Evolutionary conservation across 2,329 filamentous ascomycete species (phyloP).

Genomic region (Aspergillus flavus): DNA sequence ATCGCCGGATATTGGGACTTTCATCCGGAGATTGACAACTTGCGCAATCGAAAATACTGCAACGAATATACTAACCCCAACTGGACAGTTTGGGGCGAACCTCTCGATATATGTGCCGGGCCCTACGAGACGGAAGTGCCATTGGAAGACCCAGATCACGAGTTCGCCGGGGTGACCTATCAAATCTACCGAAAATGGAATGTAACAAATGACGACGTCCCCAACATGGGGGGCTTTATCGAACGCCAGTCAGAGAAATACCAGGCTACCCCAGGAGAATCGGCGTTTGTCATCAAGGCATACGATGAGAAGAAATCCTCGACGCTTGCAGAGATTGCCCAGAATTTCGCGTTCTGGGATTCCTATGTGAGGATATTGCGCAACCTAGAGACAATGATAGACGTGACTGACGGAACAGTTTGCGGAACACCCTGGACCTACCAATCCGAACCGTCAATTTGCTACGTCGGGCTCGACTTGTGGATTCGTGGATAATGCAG

Average conservation of each 20-base stretch:
- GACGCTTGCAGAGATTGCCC: slow-evolving; percentile 36
- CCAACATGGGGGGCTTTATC: slow-evolving; percentile 43
- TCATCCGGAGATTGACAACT: slow-evolving; percentile 40
- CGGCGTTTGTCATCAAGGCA: slow-evolving; percentile 42
- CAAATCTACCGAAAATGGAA: slow-evolving; percentile 44
- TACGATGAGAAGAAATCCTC: slow-evolving; percentile 39
- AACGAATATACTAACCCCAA: slow-evolving; percentile 44
- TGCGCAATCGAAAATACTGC: slow-evolving; percentile 36
- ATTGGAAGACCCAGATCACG: slow-evolving; percentile 38
- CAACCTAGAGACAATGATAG: background rate
- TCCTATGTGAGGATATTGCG: slow-evolving; percentile 29
- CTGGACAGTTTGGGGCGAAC: slow-evolving; percentile 41
- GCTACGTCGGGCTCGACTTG: slow-evolving; percentile 41
- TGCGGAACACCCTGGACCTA: slow-evolving; percentile 44
- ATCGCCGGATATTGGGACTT: slow-evolving; percentile 45
- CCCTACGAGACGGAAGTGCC: slow-evolving; percentile 42
- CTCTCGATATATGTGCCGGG: slow-evolving; percentile 38
- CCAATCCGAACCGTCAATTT: slow-evolving; percentile 45
- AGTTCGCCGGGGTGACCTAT: slow-evolving; percentile 35
- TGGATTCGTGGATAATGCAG: slow-evolving; percentile 35
- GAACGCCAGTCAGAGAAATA: slow-evolving; percentile 43
- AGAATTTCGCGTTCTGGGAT: slow-evolving; percentile 45
- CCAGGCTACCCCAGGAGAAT: slow-evolving; percentile 36
- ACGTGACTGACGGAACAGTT: slow-evolving; percentile 23
- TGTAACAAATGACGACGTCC: slow-evolving; percentile 36